Percentiles rank a stretch among this genome's conserved stretches.
These are phyloP conservation scores for Exophiala lecanii-corni DNA, from an alignment of 2,329 filamentous ascomycete species.

Conservation along the genomic window DNA sequence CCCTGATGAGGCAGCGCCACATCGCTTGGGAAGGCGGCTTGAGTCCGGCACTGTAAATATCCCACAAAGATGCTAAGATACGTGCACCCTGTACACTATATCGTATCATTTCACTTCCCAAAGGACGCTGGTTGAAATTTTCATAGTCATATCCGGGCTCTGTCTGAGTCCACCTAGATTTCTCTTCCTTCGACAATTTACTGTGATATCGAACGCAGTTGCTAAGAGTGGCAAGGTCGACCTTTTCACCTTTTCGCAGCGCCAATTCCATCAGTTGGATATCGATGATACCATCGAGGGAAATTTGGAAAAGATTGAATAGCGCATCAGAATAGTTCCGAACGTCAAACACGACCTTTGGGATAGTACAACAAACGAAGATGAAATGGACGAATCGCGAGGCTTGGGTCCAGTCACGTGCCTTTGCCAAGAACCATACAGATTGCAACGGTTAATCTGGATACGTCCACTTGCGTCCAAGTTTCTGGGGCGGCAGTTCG, in stretches of 20 bases:
- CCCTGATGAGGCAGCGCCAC: not conserved
- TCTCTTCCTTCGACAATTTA: constrained; percentile 7
- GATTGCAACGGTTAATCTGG: too few species aligned
- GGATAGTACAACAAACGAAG: too few species aligned
- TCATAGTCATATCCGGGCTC: constrained; percentile 41
- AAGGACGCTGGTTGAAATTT: constrained; percentile 46
- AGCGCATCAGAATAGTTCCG: constrained; percentile 56
- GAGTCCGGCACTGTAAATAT: too few species aligned
- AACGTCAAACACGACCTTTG: constrained; percentile 56
- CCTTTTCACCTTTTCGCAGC: constrained; percentile 8
- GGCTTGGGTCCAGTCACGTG: too few species aligned
- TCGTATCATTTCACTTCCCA: constrained; percentile 34
- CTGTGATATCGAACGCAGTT: constrained; percentile 36
- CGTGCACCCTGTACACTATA: constrained; percentile 43
- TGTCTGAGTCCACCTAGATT: constrained; percentile 27
- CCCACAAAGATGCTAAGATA: too few species aligned
- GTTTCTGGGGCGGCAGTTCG: too few species aligned
- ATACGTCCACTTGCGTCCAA: too few species aligned
- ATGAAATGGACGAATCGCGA: too few species aligned
- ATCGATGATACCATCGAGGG: constrained; percentile 45
- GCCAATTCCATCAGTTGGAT: constrained; percentile 53
- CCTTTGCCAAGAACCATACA: too few species aligned
- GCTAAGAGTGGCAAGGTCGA: constrained; percentile 33
- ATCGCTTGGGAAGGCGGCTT: too few species aligned
- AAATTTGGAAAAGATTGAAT: constrained; percentile 42